Percentiles rank a stretch among this genome's conserved stretches.
These are phyloP conservation scores for Glycyrrhiza uralensis DNA, from an alignment of 306 rosid genomes.

Conservation along the genomic window DNA sequence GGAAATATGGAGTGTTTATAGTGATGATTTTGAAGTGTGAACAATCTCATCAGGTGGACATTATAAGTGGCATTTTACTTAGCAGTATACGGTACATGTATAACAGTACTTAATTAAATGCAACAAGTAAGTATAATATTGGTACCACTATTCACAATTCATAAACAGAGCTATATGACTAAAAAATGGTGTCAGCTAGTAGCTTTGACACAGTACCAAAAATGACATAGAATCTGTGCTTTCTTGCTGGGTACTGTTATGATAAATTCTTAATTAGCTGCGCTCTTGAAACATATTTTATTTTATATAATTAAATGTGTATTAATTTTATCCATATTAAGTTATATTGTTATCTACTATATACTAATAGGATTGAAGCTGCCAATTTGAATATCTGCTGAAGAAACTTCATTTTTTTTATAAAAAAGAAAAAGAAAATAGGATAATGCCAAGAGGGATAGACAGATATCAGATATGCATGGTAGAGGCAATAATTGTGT, in stretches of 20 bases:
- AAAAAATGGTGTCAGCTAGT: too few species aligned
- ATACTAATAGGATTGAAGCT: not conserved
- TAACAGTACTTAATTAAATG: too few species aligned
- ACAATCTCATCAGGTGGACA: not conserved
- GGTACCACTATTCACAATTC: not conserved
- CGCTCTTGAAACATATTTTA: too few species aligned
- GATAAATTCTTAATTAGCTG: too few species aligned
- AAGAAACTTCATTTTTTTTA: not conserved
- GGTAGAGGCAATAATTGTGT: conserved; percentile 2
- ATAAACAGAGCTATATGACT: not conserved
- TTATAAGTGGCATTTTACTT: not conserved
- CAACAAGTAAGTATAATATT: too few species aligned
- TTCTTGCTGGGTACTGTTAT: not conserved
- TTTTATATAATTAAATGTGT: too few species aligned
- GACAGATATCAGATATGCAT: not conserved
- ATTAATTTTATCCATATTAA: too few species aligned
- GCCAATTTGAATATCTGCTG: not conserved
- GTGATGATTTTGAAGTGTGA: not conserved
- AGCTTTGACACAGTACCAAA: too few species aligned
- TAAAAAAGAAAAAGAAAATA: not conserved
- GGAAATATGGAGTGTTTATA: not conserved
- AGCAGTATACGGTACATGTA: not conserved
- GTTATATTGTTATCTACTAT: too few species aligned
- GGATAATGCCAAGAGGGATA: not conserved
- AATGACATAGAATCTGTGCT: not conserved